Evolutionary conservation across 2,329 filamentous ascomycete genomes (phyloP).

Genomic region (Pseudonectria buxi): DNA sequence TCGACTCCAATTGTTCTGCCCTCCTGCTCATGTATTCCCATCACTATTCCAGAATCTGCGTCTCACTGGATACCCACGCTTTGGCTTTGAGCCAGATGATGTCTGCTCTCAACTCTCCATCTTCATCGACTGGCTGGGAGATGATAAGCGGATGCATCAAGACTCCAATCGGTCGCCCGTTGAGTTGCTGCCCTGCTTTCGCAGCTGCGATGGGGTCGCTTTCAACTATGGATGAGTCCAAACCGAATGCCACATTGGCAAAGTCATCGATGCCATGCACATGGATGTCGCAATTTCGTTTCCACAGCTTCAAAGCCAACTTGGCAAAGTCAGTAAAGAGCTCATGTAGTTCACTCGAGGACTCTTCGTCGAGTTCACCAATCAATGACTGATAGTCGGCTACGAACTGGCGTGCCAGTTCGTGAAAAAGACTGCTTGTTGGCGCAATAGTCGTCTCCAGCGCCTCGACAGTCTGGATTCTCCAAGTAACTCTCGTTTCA

Average conservation of each 20-base stretch:
- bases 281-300: neutral
- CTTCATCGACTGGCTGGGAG: too few species aligned
- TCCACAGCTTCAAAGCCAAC: constrained; percentile 2
- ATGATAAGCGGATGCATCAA: neutral
- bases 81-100: too few species aligned
- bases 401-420: neutral
- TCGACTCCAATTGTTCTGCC: too few species aligned
- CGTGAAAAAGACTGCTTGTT: neutral
- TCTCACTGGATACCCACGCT: too few species aligned
- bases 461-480: constrained; percentile 1
- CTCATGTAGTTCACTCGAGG: neutral
- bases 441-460: neutral
- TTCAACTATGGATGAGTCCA: constrained; percentile 1
- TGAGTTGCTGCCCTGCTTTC: neutral
- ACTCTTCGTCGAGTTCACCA: too few species aligned
- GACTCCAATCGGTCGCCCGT: neutral
- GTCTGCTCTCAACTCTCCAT: too few species aligned
- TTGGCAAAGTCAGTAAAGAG: neutral
- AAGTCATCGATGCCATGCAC: neutral
- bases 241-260: neutral
- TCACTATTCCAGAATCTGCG: too few species aligned
- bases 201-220: neutral
- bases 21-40: too few species aligned
- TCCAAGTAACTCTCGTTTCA: neutral
- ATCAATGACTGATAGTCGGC: neutral